A percentile compares a stretch with the other conserved stretches of the same genome.
Conservation (phyloP, 441 rosid genomes). For the Populus hybrid region DNA sequence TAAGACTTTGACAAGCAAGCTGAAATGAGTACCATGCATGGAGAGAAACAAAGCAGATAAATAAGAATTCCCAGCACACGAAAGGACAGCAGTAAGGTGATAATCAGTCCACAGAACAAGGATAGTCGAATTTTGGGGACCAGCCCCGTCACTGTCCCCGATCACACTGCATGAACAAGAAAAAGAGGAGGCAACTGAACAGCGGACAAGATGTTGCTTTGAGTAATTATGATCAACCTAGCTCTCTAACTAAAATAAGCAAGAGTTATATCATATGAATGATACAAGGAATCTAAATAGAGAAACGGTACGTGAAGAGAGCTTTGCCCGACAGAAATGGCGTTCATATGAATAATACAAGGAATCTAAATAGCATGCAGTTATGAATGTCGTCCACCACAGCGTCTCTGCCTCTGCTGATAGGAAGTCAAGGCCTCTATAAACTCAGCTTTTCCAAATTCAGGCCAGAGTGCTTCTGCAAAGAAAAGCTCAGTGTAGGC, state of each 20-base stretch:
- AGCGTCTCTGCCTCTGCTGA: conserved; percentile 71
- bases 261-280: neutral
- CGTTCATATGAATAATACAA: neutral
- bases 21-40: neutral
- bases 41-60: conserved; percentile 41
- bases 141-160: too few relatives aligned
- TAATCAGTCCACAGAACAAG: conserved; percentile 51
- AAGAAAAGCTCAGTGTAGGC: conserved; percentile 83
- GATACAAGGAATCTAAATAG: too few relatives aligned
- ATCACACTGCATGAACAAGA: too few relatives aligned
- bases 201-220: neutral
- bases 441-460: conserved; percentile 58
- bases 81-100: conserved; percentile 65
- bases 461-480: conserved; percentile 68
- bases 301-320: neutral
- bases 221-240: neutral
- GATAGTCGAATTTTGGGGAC: too few relatives aligned
- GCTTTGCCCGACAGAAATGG: neutral
- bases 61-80: conserved; percentile 59
- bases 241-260: neutral
- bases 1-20: neutral
- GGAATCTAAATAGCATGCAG: neutral
- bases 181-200: too few relatives aligned
- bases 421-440: conserved; percentile 57
- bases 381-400: conserved; percentile 41